Conservation (phyloP, 768 basidiomycete species). For the Phaeotremella fagi region DNA sequence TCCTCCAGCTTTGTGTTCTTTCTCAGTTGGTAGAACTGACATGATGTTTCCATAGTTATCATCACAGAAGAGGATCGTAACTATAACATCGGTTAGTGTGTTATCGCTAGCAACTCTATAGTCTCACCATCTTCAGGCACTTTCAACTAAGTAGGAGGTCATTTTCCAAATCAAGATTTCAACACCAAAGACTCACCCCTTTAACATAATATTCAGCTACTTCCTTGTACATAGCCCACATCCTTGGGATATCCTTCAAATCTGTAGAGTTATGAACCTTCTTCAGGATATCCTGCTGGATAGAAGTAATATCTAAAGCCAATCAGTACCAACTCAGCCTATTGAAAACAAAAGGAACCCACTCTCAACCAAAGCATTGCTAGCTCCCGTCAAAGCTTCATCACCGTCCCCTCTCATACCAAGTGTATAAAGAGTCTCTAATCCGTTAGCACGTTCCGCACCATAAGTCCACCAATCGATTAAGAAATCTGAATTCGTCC, state of each 20-base stretch:
- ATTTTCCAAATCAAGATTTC: background rate
- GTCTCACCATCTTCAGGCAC: constrained; percentile 25
- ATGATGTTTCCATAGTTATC: constrained; percentile 74
- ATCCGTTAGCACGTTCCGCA: constrained; percentile 56
- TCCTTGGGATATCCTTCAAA: constrained; percentile 55
- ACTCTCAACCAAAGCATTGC: constrained; percentile 10
- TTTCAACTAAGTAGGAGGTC: constrained; percentile 18
- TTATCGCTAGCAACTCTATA: background rate
- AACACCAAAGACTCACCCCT: background rate
- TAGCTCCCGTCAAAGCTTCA: constrained; percentile 18
- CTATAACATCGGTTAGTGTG: background rate
- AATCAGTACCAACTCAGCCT: constrained; percentile 56
- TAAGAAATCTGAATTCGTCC: constrained; percentile 55
- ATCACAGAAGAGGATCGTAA: constrained; percentile 51
- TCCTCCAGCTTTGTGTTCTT: constrained; percentile 61
- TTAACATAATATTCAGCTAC: constrained; percentile 50
- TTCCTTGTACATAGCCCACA: constrained; percentile 58
- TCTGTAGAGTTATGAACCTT: constrained; percentile 54
- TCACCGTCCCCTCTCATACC: constrained; percentile 60
- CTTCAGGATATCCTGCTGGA: constrained; percentile 59
- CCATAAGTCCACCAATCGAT: constrained; percentile 60
- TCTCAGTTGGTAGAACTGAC: constrained; percentile 56
- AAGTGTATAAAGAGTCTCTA: constrained; percentile 60
- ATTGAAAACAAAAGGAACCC: constrained; percentile 53
- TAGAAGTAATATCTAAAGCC: constrained; percentile 54